phyloP scores from a whole-genome alignment of 306 rosid genomes.

The Prosopis cineraria region DNA sequence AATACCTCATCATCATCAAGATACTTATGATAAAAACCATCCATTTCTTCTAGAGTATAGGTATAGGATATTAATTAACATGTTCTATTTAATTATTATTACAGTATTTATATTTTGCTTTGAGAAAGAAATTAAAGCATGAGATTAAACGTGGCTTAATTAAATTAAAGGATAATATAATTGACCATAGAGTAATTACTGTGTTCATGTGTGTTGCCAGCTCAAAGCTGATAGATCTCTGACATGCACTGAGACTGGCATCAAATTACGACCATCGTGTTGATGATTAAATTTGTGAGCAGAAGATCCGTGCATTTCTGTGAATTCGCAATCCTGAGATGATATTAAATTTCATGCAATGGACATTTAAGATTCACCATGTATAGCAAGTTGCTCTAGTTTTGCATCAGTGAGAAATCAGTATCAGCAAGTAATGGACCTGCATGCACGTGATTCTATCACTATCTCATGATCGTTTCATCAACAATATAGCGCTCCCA shows the following conservation, averaged over 20 bases:
- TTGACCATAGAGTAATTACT: background rate
- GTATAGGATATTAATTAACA: no score
- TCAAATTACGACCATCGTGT: background rate
- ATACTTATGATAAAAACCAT: no score
- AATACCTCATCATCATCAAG: no score
- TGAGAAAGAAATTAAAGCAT: background rate
- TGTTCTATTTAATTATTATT: background rate
- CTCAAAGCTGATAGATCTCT: constrained; percentile 1
- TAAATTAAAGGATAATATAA: no score
- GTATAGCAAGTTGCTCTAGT: background rate
- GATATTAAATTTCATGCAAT: background rate
- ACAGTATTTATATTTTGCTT: background rate
- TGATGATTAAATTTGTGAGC: background rate
- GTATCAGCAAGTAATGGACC: background rate
- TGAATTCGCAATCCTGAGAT: constrained; percentile 5
- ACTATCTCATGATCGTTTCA: background rate
- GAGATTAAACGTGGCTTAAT: background rate
- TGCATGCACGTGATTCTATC: background rate
- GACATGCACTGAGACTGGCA: background rate
- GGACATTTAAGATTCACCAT: background rate
- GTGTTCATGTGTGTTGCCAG: constrained; percentile 5
- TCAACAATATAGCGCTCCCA: no score
- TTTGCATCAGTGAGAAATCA: background rate
- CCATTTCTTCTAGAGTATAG: no score
- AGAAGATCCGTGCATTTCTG: background rate